Conservation (phyloP, 306 rosid species). For the Hylodesmum podocarpum region DNA sequence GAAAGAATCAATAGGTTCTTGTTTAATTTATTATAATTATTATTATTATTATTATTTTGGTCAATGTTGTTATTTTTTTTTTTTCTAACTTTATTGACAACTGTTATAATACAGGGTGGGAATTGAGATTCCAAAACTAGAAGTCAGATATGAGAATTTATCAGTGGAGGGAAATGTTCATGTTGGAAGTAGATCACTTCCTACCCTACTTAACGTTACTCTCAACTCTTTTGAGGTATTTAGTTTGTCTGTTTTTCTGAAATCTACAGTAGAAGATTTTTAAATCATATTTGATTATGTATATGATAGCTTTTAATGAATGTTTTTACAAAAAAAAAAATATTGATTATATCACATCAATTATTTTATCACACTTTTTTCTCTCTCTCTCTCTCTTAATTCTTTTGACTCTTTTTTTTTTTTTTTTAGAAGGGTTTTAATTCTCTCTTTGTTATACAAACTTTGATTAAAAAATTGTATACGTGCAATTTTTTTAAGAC, state of each 20-base stretch:
- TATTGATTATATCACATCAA: background rate
- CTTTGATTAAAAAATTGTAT: no score
- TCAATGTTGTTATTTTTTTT: background rate
- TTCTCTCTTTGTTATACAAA: background rate
- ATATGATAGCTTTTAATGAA: background rate
- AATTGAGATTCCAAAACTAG: conserved; percentile 58
- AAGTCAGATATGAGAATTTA: conserved; percentile 53
- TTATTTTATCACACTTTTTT: background rate
- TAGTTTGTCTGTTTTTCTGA: background rate
- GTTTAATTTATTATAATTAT: background rate
- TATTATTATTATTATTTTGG: background rate
- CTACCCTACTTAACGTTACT: conserved; percentile 56
- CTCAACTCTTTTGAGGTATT: conserved; percentile 59
- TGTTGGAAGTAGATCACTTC: conserved; percentile 73
- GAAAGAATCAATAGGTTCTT: conserved; percentile 50
- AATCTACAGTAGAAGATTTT: background rate
- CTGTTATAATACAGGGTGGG: conserved; percentile 45
- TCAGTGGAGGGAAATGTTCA: conserved; percentile 61
- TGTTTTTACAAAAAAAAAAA: background rate
- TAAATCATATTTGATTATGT: background rate
- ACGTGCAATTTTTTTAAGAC: background rate
- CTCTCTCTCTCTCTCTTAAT: no score
- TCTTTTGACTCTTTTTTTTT: no score
- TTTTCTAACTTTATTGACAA: background rate
- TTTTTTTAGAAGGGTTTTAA: no score